A percentile compares a stretch with the other conserved stretches of the same genome.
Conservation (phyloP, 441 rosid species). For the Codiaeum variegatum region DNA sequence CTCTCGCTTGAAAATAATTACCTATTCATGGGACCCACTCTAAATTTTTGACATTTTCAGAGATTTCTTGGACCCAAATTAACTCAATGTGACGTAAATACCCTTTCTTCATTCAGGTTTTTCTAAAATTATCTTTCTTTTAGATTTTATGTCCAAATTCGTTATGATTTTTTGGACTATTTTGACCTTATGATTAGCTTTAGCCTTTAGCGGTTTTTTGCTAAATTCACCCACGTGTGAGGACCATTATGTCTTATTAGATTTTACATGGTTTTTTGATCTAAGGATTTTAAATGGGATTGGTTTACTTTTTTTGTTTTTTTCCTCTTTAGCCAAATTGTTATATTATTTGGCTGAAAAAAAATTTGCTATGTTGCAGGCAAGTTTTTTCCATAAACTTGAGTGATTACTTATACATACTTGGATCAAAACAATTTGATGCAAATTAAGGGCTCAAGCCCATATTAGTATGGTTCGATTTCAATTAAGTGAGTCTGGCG, state of each 20-base stretch:
- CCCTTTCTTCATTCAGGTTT: neutral
- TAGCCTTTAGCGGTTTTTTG: neutral
- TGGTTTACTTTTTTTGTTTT: neutral
- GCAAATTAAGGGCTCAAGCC: too few relatives aligned
- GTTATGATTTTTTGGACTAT: neutral
- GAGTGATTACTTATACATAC: too few relatives aligned
- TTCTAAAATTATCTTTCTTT: too few relatives aligned
- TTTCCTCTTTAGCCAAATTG: too few relatives aligned
- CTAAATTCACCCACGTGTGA: too few relatives aligned
- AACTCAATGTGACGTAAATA: neutral
- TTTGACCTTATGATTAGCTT: neutral
- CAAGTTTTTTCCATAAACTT: too few relatives aligned
- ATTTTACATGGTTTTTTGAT: neutral
- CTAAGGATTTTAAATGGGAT: neutral
- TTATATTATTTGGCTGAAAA: too few relatives aligned
- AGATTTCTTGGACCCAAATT: constrained; percentile 10
- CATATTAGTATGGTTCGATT: too few relatives aligned
- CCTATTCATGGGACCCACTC: constrained; percentile 10
- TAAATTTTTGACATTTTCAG: neutral
- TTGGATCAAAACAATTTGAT: too few relatives aligned
- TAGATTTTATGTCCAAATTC: too few relatives aligned
- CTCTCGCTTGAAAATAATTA: neutral
- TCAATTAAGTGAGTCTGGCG: too few relatives aligned
- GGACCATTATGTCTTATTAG: neutral
- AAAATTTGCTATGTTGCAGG: too few relatives aligned